Base-by-base conservation (phyloP, 2,329 filamentous ascomycete genomes). In the Beauveria varroae region DNA sequence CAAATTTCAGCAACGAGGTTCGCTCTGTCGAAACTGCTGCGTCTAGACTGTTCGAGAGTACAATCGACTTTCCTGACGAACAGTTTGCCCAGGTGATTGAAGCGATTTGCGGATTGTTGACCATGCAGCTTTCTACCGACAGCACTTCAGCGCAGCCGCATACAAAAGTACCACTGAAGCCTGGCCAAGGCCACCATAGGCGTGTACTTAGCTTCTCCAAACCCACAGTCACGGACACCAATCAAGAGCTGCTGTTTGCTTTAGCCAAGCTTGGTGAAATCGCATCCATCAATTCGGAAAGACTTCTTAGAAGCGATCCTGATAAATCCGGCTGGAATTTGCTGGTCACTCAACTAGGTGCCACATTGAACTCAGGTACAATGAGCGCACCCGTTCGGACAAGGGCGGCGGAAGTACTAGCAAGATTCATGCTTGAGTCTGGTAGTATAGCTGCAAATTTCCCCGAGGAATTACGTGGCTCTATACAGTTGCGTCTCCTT, bases 11-110 rank as follows among this genome's bases (percentile, higher is more conserved):
- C 43, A 80, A 84, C 0, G 95, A 99, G 71, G 89, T 96, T 30
- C 85, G 89, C 63, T 91, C 95, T 37, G 93, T 98, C 0, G 91
- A 97, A 72, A 88, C 89, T 7, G 95, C 95, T 3, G 91, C 92
- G 1, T 86, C 86, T 1, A 86, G 95, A 64, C 79, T 99, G 20
- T 87, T 98, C 62, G 95, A 98, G 71, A 96, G 92, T 73, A 98
- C 93, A 0, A 81, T 89, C 18, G 93, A 97, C 67, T 98, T 96
- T 68, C 91, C 92, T 0, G 92, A 93, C 65, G 81, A 86, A 18
- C 81, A 91, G 0, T 98, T 98, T 67, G 77, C 88, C 5, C 85
- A 90, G 64, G 85, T 98, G 10, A 79, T 98, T 1, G 78, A 81
- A 59, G 88, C 92, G 0, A 81, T 96, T 4, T 92, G 91, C 68